These are phyloP conservation scores for Oryza longistaminata DNA, from an alignment of 176 grass and related monocot genomes.

Conservation along the genomic window DNA sequence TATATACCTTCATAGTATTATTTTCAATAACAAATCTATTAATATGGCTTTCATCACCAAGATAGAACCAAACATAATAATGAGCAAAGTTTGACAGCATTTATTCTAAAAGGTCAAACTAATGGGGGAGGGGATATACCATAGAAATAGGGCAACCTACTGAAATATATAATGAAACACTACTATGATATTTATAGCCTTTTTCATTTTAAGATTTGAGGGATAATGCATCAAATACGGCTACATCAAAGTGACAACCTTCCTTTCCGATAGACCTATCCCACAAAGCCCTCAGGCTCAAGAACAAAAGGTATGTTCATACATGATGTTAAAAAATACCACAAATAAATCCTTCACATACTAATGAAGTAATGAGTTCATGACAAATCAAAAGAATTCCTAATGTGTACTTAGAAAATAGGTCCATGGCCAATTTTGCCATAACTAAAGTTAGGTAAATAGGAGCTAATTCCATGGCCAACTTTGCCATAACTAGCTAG, in stretches of 20 bases:
- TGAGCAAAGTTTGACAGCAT: background rate
- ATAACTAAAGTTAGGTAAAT: background rate
- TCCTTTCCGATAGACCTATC: background rate
- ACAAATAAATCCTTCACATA: slow-evolving; percentile 2
- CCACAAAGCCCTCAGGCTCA: background rate
- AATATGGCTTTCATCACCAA: background rate
- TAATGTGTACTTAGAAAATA: background rate
- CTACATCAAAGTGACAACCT: background rate
- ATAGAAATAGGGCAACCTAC: background rate
- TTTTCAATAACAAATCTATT: background rate
- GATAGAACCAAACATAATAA: background rate
- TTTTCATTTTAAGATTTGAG: background rate
- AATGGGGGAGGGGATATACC: background rate
- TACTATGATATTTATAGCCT: background rate
- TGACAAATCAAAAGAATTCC: slow-evolving; percentile 3
- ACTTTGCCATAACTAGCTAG: no score
- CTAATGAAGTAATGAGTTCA: background rate
- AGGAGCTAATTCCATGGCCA: no score
- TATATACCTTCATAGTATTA: background rate
- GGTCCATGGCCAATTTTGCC: background rate
- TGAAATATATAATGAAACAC: background rate
- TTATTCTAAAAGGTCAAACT: background rate
- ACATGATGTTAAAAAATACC: background rate
- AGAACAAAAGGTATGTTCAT: background rate
- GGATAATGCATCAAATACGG: background rate